phyloP scores from a whole-genome alignment of 2,329 filamentous ascomycete genomes.

The Aspergillus tubingensis region DNA sequence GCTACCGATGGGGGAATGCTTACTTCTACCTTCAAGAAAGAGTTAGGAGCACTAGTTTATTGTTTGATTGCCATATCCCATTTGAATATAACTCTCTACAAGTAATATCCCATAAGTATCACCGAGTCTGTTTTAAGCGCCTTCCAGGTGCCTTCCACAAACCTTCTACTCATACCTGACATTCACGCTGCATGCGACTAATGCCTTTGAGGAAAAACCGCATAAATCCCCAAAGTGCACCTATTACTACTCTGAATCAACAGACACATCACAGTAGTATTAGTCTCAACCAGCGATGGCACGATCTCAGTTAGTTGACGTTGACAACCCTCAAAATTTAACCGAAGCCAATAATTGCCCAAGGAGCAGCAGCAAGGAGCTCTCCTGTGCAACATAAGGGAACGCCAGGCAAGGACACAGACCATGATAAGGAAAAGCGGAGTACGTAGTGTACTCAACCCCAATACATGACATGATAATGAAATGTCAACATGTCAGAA shows the following conservation, averaged over 20 bases:
- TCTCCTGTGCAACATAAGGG: background rate
- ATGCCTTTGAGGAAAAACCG: background rate
- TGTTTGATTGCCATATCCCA: too few species aligned
- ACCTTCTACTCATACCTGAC: background rate
- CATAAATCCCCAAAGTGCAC: background rate
- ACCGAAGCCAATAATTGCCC: background rate
- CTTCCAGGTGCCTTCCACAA: background rate
- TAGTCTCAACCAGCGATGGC: too few species aligned
- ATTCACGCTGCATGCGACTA: background rate
- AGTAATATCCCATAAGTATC: too few species aligned
- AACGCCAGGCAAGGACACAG: background rate
- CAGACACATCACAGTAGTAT: background rate
- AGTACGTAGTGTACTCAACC: background rate
- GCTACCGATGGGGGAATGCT: too few species aligned
- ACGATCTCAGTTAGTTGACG: background rate
- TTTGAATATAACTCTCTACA: too few species aligned
- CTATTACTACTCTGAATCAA: background rate
- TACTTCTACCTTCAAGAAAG: too few species aligned
- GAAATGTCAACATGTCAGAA: background rate
- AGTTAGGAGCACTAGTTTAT: too few species aligned
- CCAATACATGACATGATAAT: background rate
- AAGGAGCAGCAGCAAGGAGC: background rate
- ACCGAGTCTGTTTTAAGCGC: too few species aligned
- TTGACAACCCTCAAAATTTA: background rate
- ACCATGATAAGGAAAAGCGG: background rate